These are phyloP conservation scores for Fusarium sp. DNA, from an alignment of 2,329 filamentous ascomycete genomes.

Conservation along the genomic window DNA sequence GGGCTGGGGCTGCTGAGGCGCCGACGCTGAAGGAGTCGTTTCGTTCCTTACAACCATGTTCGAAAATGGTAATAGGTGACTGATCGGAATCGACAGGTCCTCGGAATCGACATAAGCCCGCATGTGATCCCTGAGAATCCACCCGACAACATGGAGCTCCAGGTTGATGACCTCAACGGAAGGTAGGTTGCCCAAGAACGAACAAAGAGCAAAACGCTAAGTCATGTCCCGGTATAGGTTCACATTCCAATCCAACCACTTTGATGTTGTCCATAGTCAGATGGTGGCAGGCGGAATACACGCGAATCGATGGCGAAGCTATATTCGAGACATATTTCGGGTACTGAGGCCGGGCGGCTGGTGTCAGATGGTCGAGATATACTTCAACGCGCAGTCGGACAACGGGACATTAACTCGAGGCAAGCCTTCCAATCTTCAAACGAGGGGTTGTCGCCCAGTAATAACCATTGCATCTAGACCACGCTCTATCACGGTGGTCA, in stretches of 20 bases:
- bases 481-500: constrained; percentile 77
- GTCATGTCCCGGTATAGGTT: constrained; percentile 56
- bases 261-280: constrained; percentile 86
- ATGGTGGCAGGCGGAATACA: constrained; percentile 79
- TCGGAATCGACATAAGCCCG: constrained; percentile 78
- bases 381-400: constrained; percentile 86
- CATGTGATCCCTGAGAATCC: constrained; percentile 74
- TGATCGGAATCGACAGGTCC: constrained; percentile 61
- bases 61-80: background rate
- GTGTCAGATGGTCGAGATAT: constrained; percentile 90
- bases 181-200: constrained; percentile 53
- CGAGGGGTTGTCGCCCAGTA: constrained; percentile 6
- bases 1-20: background rate
- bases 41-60: background rate
- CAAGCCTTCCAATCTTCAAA: constrained; percentile 44
- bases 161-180: constrained; percentile 79
- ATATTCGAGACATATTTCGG: constrained; percentile 79
- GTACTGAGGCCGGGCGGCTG: constrained; percentile 82
- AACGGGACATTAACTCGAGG: constrained; percentile 80
- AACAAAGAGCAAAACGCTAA: constrained; percentile 9
- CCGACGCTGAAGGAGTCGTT: background rate
- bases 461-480: constrained; percentile 55
- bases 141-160: constrained; percentile 75
- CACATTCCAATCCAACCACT: constrained; percentile 76
- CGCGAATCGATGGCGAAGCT: constrained; percentile 76